These are phyloP conservation scores for Pyrenula massariospora DNA, from an alignment of 495 filamentous ascomycete genomes.

Conservation along the genomic window DNA sequence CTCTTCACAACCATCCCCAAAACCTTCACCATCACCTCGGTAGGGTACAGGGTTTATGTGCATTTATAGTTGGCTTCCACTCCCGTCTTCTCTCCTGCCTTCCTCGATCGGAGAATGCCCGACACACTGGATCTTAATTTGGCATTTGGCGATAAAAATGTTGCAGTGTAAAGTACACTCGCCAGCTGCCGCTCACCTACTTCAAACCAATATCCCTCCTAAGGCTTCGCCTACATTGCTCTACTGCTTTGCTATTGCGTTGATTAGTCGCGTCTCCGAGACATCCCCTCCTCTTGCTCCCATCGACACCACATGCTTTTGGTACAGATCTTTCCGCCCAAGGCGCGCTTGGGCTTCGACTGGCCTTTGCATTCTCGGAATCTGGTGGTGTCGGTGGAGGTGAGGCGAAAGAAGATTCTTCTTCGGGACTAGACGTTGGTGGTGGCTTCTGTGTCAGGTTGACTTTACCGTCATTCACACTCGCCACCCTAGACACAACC, in stretches of 20 bases:
- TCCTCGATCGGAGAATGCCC: too few species aligned
- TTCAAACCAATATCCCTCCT: too few species aligned
- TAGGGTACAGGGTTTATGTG: too few species aligned
- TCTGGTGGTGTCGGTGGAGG: background rate
- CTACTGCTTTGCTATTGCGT: background rate
- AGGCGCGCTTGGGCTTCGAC: background rate
- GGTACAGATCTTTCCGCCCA: background rate
- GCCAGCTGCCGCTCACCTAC: too few species aligned
- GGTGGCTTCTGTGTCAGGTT: background rate
- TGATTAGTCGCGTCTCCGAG: background rate
- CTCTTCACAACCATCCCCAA: too few species aligned
- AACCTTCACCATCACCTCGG: too few species aligned
- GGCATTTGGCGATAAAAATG: too few species aligned
- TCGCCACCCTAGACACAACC: background rate
- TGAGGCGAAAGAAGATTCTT: background rate
- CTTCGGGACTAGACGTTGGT: background rate
- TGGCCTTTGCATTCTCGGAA: background rate
- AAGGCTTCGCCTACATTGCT: background rate
- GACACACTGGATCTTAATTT: too few species aligned
- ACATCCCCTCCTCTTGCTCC: background rate
- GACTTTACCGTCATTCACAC: background rate
- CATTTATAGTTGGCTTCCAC: too few species aligned
- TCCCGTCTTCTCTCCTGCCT: too few species aligned
- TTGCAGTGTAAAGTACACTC: too few species aligned
- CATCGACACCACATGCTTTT: background rate